Evolutionary conservation across 1,139 yeast genomes (phyloP), one percentile per base, ranked within the genome.

Genomic region (Kurtzmaniella quercitrusa): DNA sequence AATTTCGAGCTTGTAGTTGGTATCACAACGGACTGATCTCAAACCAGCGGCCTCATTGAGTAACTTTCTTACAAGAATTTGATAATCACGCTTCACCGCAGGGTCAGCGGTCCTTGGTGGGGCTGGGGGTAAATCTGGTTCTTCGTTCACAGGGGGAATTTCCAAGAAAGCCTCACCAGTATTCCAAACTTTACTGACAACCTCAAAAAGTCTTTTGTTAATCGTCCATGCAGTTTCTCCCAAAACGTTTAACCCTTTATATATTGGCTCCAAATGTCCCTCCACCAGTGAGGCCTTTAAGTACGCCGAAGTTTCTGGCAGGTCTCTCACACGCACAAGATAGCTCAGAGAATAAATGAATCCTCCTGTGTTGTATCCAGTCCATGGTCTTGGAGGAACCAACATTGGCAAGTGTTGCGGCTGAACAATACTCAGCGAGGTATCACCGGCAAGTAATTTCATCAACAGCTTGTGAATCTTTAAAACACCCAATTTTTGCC

Each of bases 321-420:
- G 82, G 52, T 88, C 93, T 57, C 79, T 86, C 22, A 89, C 78
- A 59, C 98, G 76, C 54, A 93, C 80, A 35, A 93, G 66, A 5
- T 74, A 65, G 14, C 78, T 73, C 44, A 76, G 79, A 8, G 86
- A 73, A 55, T 81, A 84, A 45, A 78, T 69, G 57, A 88, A 88
- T 0, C 97, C 98, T 48, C 98, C 98, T 42, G 78, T 78, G 54
- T 82, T 81, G 74, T 82, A 82, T 8, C 81, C 69, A 0, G 80
- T 75, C 98, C 99, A 93, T 5, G 89, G 89, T 44, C 82, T 72
- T 18, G 98, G 98, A 47, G 82, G 79, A 8, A 87, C 86, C 46
- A 94, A 70, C 98, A 94, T 94, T 12, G 99, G 99, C 45, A 94
- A 71, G 49, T 79, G 73, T 61, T 93, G 98, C 0, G 98, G 96